Evolutionary conservation across 306 rosid species (phyloP).

Genomic region (Lathyrus aphaca): DNA sequence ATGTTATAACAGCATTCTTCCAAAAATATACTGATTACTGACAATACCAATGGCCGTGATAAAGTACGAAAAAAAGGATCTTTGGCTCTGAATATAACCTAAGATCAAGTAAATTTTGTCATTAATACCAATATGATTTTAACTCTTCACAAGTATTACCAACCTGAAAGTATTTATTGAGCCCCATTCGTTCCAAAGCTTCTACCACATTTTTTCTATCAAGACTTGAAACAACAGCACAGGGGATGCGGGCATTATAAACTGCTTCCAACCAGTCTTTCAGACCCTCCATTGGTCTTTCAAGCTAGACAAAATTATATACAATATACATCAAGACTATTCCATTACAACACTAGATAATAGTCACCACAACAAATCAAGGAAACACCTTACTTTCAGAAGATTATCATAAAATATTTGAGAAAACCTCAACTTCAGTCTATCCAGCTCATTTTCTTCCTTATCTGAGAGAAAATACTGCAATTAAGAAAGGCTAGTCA

Average conservation of each 20-base stretch:
- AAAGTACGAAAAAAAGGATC: slow-evolving; percentile 9
- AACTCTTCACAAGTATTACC: slow-evolving; percentile 35
- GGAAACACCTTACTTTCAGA: slow-evolving; percentile 62
- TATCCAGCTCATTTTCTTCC: slow-evolving; percentile 62
- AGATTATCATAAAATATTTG: slow-evolving; percentile 78
- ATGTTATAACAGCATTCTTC: slow-evolving; percentile 19
- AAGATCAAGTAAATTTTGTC: slow-evolving; percentile 10
- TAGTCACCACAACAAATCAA: slow-evolving; percentile 24
- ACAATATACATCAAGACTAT: slow-evolving; percentile 22
- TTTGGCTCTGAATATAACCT: slow-evolving; percentile 1
- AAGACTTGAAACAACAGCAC: slow-evolving; percentile 94
- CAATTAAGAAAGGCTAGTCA: slow-evolving; percentile 43
- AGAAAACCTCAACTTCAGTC: slow-evolving; percentile 77
- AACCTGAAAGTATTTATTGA: slow-evolving; percentile 91
- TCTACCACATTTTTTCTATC: slow-evolving; percentile 79
- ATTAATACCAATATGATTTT: slow-evolving; percentile 18
- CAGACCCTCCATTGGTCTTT: slow-evolving; percentile 78
- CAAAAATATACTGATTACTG: slow-evolving; percentile 27
- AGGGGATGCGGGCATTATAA: slow-evolving; percentile 83
- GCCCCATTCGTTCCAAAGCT: slow-evolving; percentile 74
- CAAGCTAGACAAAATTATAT: slow-evolving; percentile 55
- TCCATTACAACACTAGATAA: slow-evolving; percentile 21
- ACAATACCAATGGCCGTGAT: slow-evolving; percentile 1
- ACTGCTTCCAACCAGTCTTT: slow-evolving; percentile 96
- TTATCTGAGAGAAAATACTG: slow-evolving; percentile 72